Evolutionary conservation across 1,139 yeast genomes (phyloP).

Genomic region (Yamadazyma conglobata): DNA sequence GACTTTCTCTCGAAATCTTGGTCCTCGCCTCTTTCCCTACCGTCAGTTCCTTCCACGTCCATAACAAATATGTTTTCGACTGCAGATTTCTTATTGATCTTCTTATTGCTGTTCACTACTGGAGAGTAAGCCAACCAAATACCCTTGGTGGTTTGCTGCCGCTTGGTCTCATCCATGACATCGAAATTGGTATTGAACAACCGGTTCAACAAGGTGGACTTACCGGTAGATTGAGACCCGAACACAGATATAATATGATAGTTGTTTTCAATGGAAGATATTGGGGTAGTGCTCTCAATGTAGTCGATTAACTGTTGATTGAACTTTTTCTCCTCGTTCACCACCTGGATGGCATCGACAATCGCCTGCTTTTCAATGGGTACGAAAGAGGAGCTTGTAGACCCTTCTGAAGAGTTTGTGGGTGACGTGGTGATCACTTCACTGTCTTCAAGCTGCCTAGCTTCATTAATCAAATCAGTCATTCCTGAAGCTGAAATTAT

Average conservation of each 20-base stretch:
- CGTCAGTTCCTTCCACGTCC: slow-evolving; percentile 98
- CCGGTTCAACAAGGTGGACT: slow-evolving; percentile 82
- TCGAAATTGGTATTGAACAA: slow-evolving; percentile 85
- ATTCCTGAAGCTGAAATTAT: too few relatives aligned
- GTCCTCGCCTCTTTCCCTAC: slow-evolving; percentile 96
- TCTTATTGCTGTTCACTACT: slow-evolving; percentile 22
- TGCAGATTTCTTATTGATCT: slow-evolving; percentile 12
- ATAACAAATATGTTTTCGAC: slow-evolving; percentile 63
- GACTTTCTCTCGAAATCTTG: slow-evolving; percentile 97
- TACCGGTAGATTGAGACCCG: slow-evolving; percentile 97
- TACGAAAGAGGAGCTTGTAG: slow-evolving; percentile 41
- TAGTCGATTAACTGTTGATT: slow-evolving; percentile 37
- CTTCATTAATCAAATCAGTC: too few relatives aligned
- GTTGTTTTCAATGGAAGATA: slow-evolving; percentile 51
- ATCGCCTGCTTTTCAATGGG: slow-evolving; percentile 33
- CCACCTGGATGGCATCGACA: slow-evolving; percentile 64
- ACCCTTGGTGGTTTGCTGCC: slow-evolving; percentile 91
- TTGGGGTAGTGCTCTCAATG: slow-evolving; percentile 32
- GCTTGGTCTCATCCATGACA: slow-evolving; percentile 82
- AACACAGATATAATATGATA: slow-evolving; percentile 93
- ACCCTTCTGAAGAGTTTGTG: slow-evolving; percentile 12
- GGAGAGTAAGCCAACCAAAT: slow-evolving; percentile 83
- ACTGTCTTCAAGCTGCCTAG: slow-evolving; percentile 1
- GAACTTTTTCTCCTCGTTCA: slow-evolving; percentile 73
- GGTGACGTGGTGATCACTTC: slow-evolving; percentile 12